Evolutionary conservation across 139 green algal genomes (phyloP), one percentile per base, ranked within the genome.

Genomic region (Bryopsis sp.): DNA sequence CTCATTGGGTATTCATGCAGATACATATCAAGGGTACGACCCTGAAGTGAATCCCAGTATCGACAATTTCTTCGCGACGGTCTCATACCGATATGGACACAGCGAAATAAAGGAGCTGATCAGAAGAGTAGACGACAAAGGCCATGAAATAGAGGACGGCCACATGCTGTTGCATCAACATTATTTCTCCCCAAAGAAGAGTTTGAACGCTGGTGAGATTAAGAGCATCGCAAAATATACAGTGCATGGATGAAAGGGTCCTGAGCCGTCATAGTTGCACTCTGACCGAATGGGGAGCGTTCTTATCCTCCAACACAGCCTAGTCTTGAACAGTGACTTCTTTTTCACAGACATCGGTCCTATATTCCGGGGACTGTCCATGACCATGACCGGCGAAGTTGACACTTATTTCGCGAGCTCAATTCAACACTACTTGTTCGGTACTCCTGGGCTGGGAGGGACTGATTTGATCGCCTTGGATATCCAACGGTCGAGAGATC

Each of bases 401-500:
- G 67, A 75, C n/a, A 59, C 72, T 19, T 70, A 39, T 11, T 81
- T 78, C 58, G 58, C 36, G 11, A 38, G 46, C 11, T 62, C 71
- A 0, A 68, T 81, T 4, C 63, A 69, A 48, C 58, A 78, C 34
- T 62, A 71, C 67, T 48, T 81, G 37, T 81, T 81, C 70, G 76
- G 76, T 2, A 62, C 64, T 2, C 33, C 72, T 4, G 47, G 54
- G 39, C 47, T 72, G 24, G 75, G 75, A 33, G 71, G 61, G 6
- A 73, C 36, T 1, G 76, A 81, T 66, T 47, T 81, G 36, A 39
- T 76, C 15, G 72, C 76, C 1, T 39, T 66, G 11, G 74, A 81
- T 63, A 81, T 81, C 26, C 72, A 78, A 66, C 48, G 76, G 1
- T 67, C 60, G 1, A 47, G 76, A 15, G 76, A 81, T 39, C 76